A percentile compares a stretch with the other conserved stretches of the same genome.
Evolutionary conservation across 768 basidiomycete genomes (phyloP).

Genomic region (Lanmaoa pseudosensibilis): DNA sequence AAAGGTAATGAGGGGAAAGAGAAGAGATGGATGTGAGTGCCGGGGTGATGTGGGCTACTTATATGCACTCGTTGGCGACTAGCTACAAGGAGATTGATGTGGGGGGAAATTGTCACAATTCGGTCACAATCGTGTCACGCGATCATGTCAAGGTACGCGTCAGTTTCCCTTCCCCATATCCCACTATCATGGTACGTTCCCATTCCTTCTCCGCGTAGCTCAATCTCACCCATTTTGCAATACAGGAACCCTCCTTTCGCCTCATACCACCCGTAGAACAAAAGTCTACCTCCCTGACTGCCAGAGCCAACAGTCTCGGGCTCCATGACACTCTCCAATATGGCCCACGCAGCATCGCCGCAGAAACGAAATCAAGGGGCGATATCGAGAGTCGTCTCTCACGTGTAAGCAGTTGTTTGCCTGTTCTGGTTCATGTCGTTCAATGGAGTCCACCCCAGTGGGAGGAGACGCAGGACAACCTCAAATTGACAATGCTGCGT

Average conservation of each 20-base stretch:
- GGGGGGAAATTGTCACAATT: slow-evolving; percentile 28
- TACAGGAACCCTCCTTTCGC: slow-evolving; percentile 52
- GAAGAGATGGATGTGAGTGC: neutral
- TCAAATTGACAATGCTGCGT: slow-evolving; percentile 82
- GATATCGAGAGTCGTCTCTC: slow-evolving; percentile 70
- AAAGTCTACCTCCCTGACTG: slow-evolving; percentile 63
- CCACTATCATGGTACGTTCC: slow-evolving; percentile 23
- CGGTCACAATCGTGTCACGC: slow-evolving; percentile 30
- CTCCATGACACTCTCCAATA: slow-evolving; percentile 87
- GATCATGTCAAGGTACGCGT: slow-evolving; percentile 20
- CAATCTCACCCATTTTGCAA: neutral
- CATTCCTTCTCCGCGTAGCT: neutral
- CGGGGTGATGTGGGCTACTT: slow-evolving; percentile 4
- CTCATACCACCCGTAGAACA: slow-evolving; percentile 57
- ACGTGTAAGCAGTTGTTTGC: slow-evolving; percentile 51
- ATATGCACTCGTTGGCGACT: slow-evolving; percentile 5
- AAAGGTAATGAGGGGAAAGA: neutral
- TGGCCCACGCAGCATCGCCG: slow-evolving; percentile 79
- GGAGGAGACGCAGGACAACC: slow-evolving; percentile 88
- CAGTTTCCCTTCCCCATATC: neutral
- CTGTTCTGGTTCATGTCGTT: neutral
- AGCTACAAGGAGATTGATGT: slow-evolving; percentile 5
- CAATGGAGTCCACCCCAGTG: slow-evolving; percentile 54
- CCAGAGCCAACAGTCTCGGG: slow-evolving; percentile 74
- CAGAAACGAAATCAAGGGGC: slow-evolving; percentile 64